phyloP scores from a whole-genome alignment of 805 yeast genomes.

The Suhomyces faveliae region DNA sequence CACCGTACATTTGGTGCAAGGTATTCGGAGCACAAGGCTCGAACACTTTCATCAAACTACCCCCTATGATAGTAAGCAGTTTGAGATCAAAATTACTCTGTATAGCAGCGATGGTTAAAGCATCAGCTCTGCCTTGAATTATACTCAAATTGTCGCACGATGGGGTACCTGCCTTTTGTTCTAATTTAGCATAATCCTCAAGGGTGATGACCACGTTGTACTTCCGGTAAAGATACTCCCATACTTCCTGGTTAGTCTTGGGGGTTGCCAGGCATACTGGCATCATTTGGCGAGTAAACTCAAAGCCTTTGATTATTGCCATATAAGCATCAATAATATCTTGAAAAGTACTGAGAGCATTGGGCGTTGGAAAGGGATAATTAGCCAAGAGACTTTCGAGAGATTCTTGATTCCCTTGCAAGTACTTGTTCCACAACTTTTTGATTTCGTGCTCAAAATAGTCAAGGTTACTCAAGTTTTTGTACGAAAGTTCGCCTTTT shows the following conservation, averaged over 20 bases:
- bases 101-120: slow-evolving; percentile 4
- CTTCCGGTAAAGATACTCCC: slow-evolving; percentile 9
- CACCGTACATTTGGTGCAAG: slow-evolving; percentile 3
- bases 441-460: slow-evolving; percentile 11
- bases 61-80: slow-evolving; percentile 10
- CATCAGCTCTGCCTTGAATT: slow-evolving; percentile 6
- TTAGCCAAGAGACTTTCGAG: neutral
- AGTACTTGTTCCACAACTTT: slow-evolving; percentile 8
- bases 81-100: slow-evolving; percentile 2
- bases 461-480: slow-evolving; percentile 5
- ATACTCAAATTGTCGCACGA: slow-evolving; percentile 8
- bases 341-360: neutral
- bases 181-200: slow-evolving; percentile 10
- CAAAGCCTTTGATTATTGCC: slow-evolving; percentile 1
- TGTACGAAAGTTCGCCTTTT: slow-evolving; percentile 7
- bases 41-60: neutral
- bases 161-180: neutral
- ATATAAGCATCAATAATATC: slow-evolving; percentile 7
- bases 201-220: slow-evolving; percentile 9
- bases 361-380: slow-evolving; percentile 10
- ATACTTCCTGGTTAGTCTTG: slow-evolving; percentile 2
- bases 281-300: slow-evolving; percentile 3
- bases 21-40: neutral
- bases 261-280: slow-evolving; percentile 8
- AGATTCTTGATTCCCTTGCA: neutral